Base-by-base conservation (phyloP, 2,329 filamentous ascomycete species). In the Mariannaea elegans region DNA sequence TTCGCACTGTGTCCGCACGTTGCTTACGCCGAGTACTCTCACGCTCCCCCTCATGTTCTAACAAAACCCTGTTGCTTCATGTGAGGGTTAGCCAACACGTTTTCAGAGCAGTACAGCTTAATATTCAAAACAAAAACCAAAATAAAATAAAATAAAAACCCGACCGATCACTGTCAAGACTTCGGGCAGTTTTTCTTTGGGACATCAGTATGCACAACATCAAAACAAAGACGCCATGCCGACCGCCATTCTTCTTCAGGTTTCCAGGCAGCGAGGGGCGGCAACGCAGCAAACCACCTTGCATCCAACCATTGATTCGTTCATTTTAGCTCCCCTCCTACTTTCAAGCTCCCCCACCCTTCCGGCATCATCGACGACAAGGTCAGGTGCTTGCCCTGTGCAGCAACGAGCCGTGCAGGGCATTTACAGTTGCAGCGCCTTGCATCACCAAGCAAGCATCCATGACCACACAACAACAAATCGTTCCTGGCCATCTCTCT, bases 361-460 rank as follows among this genome's bases (percentile, higher is more conserved):
- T 47, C 41, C 51, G 39, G 51, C 51, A 55, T 38, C 51, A 55
- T 29, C 32, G 18, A 18, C 49, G 32, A 10, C 18, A 41, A 41
- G 16, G 31, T 53, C 50, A 46, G 50, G 50, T 53, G 49, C 24
- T 18, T 42, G 36, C 48, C 48, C 48, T 52, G 36, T 44, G 48
- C 48, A 42, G 48, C 48, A 36, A 53, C 44, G 39, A 29, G 41
- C 39, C 18, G 39, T 54, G 51, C 50, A 42, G 49, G 21, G 32
- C 7, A 9, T 36, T 36, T 36, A 21, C 47, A 51, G 34, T 42
- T 46, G 51, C 29, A 39, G 51, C 31, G 18, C 34, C 51, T 47
- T 55, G 51, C 42, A 55, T 55, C 42, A 19, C 44, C 14, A 24
- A 32, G 44, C 10, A n/a, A 46, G 44, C 24, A 32, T 23, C 13